Base-by-base conservation (phyloP, 768 basidiomycete genomes). In the Boletus fagicola region DNA sequence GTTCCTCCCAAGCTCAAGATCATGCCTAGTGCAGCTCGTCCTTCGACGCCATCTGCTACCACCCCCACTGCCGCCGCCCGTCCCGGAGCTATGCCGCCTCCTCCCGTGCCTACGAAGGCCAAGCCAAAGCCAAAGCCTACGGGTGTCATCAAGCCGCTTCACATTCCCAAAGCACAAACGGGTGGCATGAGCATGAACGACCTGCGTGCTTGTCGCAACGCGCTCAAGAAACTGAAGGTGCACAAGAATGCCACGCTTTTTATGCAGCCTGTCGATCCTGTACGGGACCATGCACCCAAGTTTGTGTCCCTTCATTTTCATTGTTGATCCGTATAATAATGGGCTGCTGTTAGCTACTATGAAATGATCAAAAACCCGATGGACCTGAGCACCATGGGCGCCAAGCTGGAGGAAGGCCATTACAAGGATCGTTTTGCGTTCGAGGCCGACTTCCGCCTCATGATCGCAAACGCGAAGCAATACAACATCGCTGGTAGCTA, bases 231-330 rank as follows among this genome's bases (percentile, higher is more conserved):
- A 69, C 74, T 96, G 33, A 81, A 82, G 65, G 66, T 81, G 26
- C 82, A 93, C 71, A 94, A 90, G 71, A 84, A 83, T 58, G 86
- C 90, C 4, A 69, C 74, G 28, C 65, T 90, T 52, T 98, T 98
- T 74, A 76, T 86, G 42, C 85, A 90, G 57, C 93, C 96, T 33
- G 96, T 98, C n/a, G 94, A 97, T 74, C 94, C 94, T n/a, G 83
- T 96, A 42, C 81, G 93, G 61, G 94, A 97, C 65, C 82, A 84
- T 65, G 94, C 93, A 11, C 92, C 92, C 18, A 90, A 90, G 91
- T 96, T 70, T 54, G 57, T 49, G 22, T 51, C 30, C 20, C 40
- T 2, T 30, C 24, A 4, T 44, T 51, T 62, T 56, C 44, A 47
- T 43, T 51, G 36, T 53, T 16, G 50, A 42, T 50, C 39, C 18